phyloP scores from a whole-genome alignment of 2,329 filamentous ascomycete genomes.

The Calonectria pseudoturangicola region DNA sequence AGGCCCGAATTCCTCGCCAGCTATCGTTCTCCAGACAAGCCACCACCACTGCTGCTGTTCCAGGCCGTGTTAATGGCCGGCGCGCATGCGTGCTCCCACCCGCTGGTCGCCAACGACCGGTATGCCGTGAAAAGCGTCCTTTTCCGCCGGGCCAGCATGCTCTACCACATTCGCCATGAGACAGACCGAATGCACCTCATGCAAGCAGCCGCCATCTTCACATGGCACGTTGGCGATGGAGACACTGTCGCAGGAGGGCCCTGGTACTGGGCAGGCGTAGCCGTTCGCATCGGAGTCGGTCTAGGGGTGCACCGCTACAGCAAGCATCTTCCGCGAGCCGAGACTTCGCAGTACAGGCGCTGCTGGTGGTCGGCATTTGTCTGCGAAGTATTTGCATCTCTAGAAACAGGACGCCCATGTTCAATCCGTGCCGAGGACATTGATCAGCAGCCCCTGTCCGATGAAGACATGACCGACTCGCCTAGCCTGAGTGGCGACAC shows the following conservation, averaged over 20 bases:
- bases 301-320: constrained; percentile 49
- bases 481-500: constrained; percentile 7
- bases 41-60: constrained; percentile 46
- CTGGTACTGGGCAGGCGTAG: constrained; percentile 54
- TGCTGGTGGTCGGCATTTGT: constrained; percentile 54
- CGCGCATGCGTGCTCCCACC: constrained; percentile 51
- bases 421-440: constrained; percentile 51
- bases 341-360: constrained; percentile 51
- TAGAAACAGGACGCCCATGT: constrained; percentile 51
- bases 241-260: constrained; percentile 51
- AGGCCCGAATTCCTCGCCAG: constrained; percentile 51
- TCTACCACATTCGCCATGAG: constrained; percentile 53
- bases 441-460: constrained; percentile 47
- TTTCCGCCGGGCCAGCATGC: constrained; percentile 51
- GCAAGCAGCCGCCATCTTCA: constrained; percentile 50
- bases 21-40: constrained; percentile 48
- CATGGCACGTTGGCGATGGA: constrained; percentile 52
- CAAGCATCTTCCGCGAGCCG: constrained; percentile 45
- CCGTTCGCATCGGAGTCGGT: constrained; percentile 48
- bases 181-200: constrained; percentile 51
- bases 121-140: constrained; percentile 54
- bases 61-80: constrained; percentile 53
- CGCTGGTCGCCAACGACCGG: constrained; percentile 49
- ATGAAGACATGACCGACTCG: constrained; percentile 45
- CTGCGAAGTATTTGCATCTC: constrained; percentile 49